Conservation (phyloP, 2,329 filamentous ascomycete species). For the Exophiala spinifera region DNA sequence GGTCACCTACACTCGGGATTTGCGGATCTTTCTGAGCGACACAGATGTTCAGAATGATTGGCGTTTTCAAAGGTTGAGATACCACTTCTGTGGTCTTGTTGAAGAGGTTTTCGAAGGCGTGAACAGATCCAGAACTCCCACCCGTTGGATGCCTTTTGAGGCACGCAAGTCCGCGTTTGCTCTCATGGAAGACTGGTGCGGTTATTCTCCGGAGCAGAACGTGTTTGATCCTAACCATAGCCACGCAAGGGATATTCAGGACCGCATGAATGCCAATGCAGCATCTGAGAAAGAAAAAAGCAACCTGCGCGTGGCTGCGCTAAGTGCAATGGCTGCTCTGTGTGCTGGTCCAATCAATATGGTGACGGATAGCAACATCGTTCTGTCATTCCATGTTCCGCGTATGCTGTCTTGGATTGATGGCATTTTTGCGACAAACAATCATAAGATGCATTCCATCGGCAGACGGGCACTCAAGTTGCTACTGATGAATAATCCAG, state of each 20-base stretch:
- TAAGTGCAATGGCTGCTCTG: constrained; percentile 92
- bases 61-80: constrained; percentile 86
- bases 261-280: constrained; percentile 76
- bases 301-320: constrained; percentile 81
- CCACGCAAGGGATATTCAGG: constrained; percentile 39
- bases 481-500: constrained; percentile 83
- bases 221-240: constrained; percentile 74
- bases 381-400: constrained; percentile 85
- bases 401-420: constrained; percentile 95
- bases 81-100: constrained; percentile 90
- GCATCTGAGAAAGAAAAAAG: constrained; percentile 97
- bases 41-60: constrained; percentile 91
- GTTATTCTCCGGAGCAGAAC: constrained; percentile 88
- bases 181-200: constrained; percentile 99
- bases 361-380: constrained; percentile 81
- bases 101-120: constrained; percentile 92
- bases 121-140: constrained; percentile 77
- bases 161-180: constrained; percentile 92
- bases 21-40: constrained; percentile 93
- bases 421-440: constrained; percentile 86
- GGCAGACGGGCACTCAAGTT: constrained; percentile 86
- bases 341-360: constrained; percentile 79
- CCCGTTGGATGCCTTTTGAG: constrained; percentile 96
- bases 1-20: constrained; percentile 82
- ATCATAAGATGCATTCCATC: constrained; percentile 87